Conservation (phyloP, 805 yeast species). For the Saccharomycopsis lassenensis region DNA sequence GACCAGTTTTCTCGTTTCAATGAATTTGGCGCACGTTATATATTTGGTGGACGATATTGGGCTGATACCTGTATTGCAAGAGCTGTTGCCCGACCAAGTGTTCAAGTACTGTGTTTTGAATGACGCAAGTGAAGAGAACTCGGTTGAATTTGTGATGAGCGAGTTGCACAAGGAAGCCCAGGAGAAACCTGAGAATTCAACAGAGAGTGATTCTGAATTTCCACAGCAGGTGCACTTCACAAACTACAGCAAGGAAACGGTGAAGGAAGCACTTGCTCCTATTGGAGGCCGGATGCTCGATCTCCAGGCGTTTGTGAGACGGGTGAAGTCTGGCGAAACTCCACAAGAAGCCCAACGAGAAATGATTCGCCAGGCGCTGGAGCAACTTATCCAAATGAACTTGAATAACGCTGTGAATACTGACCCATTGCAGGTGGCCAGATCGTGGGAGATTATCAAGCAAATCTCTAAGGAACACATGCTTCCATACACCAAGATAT, state of each 20-base stretch:
- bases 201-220: background rate
- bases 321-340: conserved; percentile 78
- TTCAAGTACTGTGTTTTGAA: conserved; percentile 64
- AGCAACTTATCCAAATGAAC: conserved; percentile 78
- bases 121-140: conserved; percentile 68
- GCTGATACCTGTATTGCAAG: conserved; percentile 52
- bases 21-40: conserved; percentile 82
- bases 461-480: conserved; percentile 39
- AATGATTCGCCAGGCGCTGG: conserved; percentile 76
- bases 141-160: conserved; percentile 55
- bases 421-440: conserved; percentile 58
- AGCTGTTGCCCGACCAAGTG: conserved; percentile 77
- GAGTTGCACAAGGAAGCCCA: conserved; percentile 35
- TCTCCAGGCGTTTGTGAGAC: conserved; percentile 78
- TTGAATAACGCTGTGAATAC: conserved; percentile 30
- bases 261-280: conserved; percentile 54
- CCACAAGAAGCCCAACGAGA: conserved; percentile 68
- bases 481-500: conserved; percentile 40
- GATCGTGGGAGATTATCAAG: conserved; percentile 79
- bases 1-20: conserved; percentile 68
- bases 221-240: conserved; percentile 2
- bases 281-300: conserved; percentile 95
- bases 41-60: conserved; percentile 82
- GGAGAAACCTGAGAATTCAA: background rate
- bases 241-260: conserved; percentile 13